Conservation (phyloP, 75 land plant genomes). For the Larix kaempferi region DNA sequence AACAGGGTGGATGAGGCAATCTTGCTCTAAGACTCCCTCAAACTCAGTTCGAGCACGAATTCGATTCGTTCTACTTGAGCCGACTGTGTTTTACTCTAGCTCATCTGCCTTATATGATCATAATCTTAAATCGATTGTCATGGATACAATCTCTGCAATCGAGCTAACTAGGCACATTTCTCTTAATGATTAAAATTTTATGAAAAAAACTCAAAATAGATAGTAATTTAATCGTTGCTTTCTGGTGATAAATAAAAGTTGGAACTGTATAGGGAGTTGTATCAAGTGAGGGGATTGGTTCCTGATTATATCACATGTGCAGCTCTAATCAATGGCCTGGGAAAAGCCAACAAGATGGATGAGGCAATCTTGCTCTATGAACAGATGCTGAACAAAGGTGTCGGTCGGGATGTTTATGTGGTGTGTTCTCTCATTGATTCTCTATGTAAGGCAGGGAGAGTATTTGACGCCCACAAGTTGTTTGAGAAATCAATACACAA, state of each 20-base stretch:
- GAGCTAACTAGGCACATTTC: no score
- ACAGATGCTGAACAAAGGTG: slow-evolving; percentile 22
- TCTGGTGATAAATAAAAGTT: no score
- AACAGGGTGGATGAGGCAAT: slow-evolving; percentile 33
- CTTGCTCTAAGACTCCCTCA: no score
- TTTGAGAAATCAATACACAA: slow-evolving; percentile 42
- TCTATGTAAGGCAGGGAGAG: slow-evolving; percentile 43
- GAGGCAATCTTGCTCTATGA: slow-evolving; percentile 36
- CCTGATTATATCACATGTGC: slow-evolving; percentile 32
- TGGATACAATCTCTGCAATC: no score
- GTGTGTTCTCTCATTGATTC: slow-evolving; percentile 41
- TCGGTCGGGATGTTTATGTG: slow-evolving; percentile 36
- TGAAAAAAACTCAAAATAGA: no score
- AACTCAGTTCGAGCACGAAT: no score
- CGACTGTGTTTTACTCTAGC: no score
- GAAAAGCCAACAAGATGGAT: slow-evolving; percentile 32
- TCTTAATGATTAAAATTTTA: no score
- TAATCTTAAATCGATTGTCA: no score
- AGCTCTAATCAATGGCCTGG: slow-evolving; percentile 42
- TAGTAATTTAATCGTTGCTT: no score
- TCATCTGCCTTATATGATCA: no score
- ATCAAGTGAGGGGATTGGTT: slow-evolving; percentile 11
- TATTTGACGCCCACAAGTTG: slow-evolving; percentile 38
- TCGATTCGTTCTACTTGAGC: no score
- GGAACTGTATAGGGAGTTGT: slow-evolving; percentile 23